A percentile compares a stretch with the other conserved stretches of the same genome.
Evolutionary conservation across 352 stramenopile genomes (phyloP).

Genomic region (Phytophthora pinifolia): DNA sequence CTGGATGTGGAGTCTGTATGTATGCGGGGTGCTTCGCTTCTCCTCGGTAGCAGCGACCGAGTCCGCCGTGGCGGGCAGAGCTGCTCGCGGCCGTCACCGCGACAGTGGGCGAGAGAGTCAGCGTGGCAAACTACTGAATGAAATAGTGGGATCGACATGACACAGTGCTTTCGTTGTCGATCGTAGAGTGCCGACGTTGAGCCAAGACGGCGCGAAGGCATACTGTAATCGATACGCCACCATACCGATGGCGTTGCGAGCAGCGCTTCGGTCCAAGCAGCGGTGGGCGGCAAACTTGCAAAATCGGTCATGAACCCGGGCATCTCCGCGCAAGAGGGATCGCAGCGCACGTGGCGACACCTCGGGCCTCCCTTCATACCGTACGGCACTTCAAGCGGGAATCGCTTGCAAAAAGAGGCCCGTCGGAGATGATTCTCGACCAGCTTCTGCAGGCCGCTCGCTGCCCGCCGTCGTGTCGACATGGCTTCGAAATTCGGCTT

Average conservation of each 20-base stretch:
- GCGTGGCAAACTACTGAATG: constrained; percentile 30
- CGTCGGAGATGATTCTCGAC: constrained; percentile 14
- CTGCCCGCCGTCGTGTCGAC: constrained; percentile 29
- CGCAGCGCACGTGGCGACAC: background rate
- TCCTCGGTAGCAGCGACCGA: background rate
- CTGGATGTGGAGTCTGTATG: no score
- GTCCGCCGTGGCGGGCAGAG: background rate
- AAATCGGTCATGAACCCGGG: no score
- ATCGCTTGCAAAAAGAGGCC: constrained; percentile 14
- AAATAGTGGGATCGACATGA: constrained; percentile 27
- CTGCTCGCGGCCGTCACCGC: constrained; percentile 17
- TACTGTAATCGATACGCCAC: no score
- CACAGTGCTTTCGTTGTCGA: constrained; percentile 16
- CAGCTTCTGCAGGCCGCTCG: constrained; percentile 21
- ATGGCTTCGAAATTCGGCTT: constrained; percentile 25
- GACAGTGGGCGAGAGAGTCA: constrained; percentile 25
- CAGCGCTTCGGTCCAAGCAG: no score
- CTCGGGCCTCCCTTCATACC: constrained; percentile 2
- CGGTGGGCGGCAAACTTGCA: no score
- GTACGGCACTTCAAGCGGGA: constrained; percentile 35
- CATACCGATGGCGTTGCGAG: no score
- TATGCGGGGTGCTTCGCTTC: background rate
- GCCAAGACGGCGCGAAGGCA: background rate
- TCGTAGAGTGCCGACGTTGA: background rate
- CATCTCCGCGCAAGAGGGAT: no score